phyloP scores from a whole-genome alignment of 495 filamentous ascomycete species.

The Aspergillus saccharolyticus region DNA sequence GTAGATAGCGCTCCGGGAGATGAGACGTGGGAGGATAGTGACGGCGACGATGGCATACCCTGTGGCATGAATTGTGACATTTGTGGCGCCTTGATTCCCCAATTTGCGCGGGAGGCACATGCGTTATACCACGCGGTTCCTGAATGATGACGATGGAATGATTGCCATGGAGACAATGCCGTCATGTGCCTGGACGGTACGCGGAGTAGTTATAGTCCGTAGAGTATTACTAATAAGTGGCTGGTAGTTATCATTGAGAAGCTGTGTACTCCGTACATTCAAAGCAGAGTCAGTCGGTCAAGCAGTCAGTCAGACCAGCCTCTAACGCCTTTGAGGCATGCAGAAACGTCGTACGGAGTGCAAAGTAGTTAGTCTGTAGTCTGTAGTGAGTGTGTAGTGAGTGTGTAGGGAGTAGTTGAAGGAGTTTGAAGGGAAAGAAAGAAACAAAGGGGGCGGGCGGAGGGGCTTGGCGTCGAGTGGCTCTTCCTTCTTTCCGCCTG shows the following conservation, averaged over 20 bases:
- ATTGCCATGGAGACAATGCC: background rate
- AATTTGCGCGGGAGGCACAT: conserved; percentile 71
- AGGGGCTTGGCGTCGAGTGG: conserved; percentile 1
- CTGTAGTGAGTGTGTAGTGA: too few species aligned
- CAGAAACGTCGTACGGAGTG: too few species aligned
- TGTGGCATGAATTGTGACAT: conserved; percentile 46
- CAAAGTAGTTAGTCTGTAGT: too few species aligned
- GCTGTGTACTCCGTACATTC: too few species aligned
- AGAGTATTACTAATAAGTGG: too few species aligned
- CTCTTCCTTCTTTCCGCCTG: background rate
- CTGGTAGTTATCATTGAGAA: too few species aligned
- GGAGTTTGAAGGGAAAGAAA: background rate
- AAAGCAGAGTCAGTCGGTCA: too few species aligned
- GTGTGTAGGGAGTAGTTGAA: too few species aligned
- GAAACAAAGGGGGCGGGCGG: background rate
- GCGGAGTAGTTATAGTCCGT: too few species aligned
- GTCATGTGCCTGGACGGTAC: too few species aligned
- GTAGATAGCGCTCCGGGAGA: background rate
- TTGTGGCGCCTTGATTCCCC: conserved; percentile 63
- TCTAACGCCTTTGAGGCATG: too few species aligned
- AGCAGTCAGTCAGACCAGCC: too few species aligned
- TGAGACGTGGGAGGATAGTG: conserved; percentile 28
- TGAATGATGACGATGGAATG: conserved; percentile 1
- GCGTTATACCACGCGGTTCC: conserved; percentile 55
- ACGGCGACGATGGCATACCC: conserved; percentile 34